These are phyloP conservation scores for Lactarius akahatsu DNA, from an alignment of 768 basidiomycete genomes.

Conservation along the genomic window DNA sequence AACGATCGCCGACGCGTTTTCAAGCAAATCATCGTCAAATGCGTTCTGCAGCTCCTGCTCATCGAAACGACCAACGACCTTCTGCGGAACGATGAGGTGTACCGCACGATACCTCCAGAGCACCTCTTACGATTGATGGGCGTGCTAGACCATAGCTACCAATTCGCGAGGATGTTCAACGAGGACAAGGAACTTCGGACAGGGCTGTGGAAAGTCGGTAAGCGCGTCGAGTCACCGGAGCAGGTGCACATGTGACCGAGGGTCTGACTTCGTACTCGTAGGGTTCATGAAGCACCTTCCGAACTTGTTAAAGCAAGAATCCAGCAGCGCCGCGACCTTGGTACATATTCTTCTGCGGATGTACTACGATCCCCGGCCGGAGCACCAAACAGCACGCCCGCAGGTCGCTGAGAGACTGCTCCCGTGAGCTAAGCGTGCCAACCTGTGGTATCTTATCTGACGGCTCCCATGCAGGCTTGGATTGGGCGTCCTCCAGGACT, in stretches of 20 bases:
- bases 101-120: constrained; percentile 89
- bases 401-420: constrained; percentile 74
- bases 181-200: constrained; percentile 97
- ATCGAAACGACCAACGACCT: constrained; percentile 98
- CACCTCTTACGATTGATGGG: constrained; percentile 93
- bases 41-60: constrained; percentile 91
- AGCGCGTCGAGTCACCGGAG: constrained; percentile 38
- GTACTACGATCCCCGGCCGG: constrained; percentile 89
- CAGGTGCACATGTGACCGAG: not conserved
- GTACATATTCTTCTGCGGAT: constrained; percentile 90
- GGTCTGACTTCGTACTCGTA: constrained; percentile 34
- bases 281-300: constrained; percentile 99
- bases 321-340: constrained; percentile 91
- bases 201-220: constrained; percentile 98
- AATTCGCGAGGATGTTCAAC: constrained; percentile 96
- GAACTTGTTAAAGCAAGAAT: constrained; percentile 96
- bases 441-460: not conserved
- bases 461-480: constrained; percentile 58
- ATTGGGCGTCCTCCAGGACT: constrained; percentile 85
- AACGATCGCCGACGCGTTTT: constrained; percentile 81
- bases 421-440: constrained; percentile 49
- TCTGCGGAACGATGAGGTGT: constrained; percentile 88
- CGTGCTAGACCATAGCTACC: constrained; percentile 94
- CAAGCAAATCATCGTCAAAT: constrained; percentile 99
- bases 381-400: constrained; percentile 79